A percentile compares a stretch with the other conserved stretches of the same genome.
Evolutionary conservation across 495 filamentous ascomycete genomes (phyloP).

Genomic region (Oleoguttula mirabilis): DNA sequence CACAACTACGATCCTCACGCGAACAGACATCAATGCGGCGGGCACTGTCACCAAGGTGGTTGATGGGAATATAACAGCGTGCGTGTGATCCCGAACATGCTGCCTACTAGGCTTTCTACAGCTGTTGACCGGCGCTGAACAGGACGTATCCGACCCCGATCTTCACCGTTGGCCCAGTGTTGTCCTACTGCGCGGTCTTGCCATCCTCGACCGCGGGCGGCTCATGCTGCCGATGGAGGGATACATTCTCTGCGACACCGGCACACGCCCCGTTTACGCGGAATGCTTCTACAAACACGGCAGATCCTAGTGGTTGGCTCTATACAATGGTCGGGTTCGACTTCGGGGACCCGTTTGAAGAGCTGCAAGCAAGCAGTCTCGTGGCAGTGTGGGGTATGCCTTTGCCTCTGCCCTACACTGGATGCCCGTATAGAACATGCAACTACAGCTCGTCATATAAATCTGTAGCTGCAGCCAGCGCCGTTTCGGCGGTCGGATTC

Average conservation of each 20-base stretch:
- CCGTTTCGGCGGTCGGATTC: too few species aligned
- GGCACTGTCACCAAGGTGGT: background rate
- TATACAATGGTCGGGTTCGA: background rate
- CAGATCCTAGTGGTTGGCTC: background rate
- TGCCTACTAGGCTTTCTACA: too few species aligned
- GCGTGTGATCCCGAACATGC: background rate
- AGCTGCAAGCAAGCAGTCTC: too few species aligned
- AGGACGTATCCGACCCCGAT: background rate
- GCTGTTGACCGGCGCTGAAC: background rate
- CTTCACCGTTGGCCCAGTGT: background rate
- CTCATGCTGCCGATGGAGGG: too few species aligned
- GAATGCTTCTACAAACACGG: background rate
- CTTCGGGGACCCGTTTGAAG: too few species aligned
- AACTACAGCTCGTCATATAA: too few species aligned
- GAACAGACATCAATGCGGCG: background rate
- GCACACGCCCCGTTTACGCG: background rate
- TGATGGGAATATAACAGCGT: background rate
- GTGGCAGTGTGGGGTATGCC: too few species aligned
- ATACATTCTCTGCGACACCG: background rate
- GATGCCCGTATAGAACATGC: too few species aligned
- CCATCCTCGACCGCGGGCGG: background rate
- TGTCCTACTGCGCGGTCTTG: background rate
- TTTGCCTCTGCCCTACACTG: too few species aligned
- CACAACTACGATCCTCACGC: background rate
- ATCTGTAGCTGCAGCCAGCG: too few species aligned